Base-by-base conservation (phyloP, 345 rosid genomes). In the Eucalyptus virginea region DNA sequence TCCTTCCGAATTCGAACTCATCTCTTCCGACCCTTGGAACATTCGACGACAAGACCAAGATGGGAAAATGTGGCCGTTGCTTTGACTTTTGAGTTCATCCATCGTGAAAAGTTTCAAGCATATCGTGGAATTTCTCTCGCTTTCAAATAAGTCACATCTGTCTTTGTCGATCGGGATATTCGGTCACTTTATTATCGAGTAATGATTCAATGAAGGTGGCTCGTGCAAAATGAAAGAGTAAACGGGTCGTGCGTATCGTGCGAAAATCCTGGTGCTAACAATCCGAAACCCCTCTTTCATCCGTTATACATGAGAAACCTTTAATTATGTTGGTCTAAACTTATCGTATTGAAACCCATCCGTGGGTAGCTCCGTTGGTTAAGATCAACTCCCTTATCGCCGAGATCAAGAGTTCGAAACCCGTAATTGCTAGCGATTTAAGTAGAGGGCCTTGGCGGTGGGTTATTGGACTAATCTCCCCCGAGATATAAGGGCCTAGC, bases 81-180 rank as follows among this genome's bases (percentile, higher is more conserved):
- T 10, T 19, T 10, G 14, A 72, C 81, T 72, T 19, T 72, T 21
- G 45, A 72, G 45, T 34, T 72, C 2, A 72, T 37, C 45, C 45
- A 19, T 19, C 4, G 24, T 9, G 0, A 34, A 18, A 4, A 32
- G 40, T 32, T 69, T 9, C 10, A 2, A 32, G 23, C 1, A 30
- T n/a, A 14, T 62, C 9, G 19, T 62, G 37, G 34, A 62, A 28
- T 62, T 30, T 62, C 62, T 2, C 9, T 7, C 72, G 3, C 34
- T 62, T 30, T 62, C 37, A 62, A 7, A 28, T 60, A 60, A 60
- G 69, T 65, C 11, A 17, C 11, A 8, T 8, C 2, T 4, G 6
- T n/a, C 40, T 5, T 32, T 4, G 4, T 67, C 80, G 40, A 67
- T 17, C 2, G 40, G 2, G 24, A 34, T 18, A 32, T 24, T 1